Evolutionary conservation across 441 rosid genomes (phyloP), one percentile per base, ranked within the genome.

Genomic region (Adansonia gregorii): DNA sequence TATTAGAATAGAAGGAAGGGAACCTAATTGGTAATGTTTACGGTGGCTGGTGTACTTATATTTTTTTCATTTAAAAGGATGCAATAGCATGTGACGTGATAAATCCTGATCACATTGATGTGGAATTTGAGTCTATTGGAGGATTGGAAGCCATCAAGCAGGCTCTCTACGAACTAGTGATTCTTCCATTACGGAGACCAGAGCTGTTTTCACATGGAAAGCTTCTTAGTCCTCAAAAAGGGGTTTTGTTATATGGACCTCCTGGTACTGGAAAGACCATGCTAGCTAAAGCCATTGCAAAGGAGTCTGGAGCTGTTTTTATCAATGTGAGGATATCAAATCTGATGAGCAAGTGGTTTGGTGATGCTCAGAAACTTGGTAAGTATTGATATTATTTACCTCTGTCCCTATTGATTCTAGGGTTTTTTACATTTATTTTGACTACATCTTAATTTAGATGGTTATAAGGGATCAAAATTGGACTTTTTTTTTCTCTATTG

Each of bases 261-360:
- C 99, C 98, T 11, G 99, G 99, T 73, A 94, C 99, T 12, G 99
- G 99, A 56, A 94, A 94, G 92, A 96, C 99, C 48, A 96, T 96
- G 98, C 94, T 94, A 81, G 98, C 99, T 72, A 94, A 96, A 87
- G 98, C 98, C 76, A 94, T 96, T 78, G 97, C 98, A 15, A 96
- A 86, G 84, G 99, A 96, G 73, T 96, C 98, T 6, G 95, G 96
- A 78, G 98, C 98, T 82, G 96, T 93, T 81, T 96, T 94, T 68
- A 95, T 94, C 35, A 96, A 96, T 81, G 97, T 91, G 17, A 84
- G 89, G 87, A 84, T 96, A 52, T 90, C 98, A 0, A 93, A 93
- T 87, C 85, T 96, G 19, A 94, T 93, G 99, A 94, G 98, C 97
- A 94, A 94, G 85, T 93, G 98, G 98, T 94, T 96, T 89, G 98